Evolutionary conservation across 495 filamentous ascomycete genomes (phyloP).

Genomic region (Geopyxis carbonaria): DNA sequence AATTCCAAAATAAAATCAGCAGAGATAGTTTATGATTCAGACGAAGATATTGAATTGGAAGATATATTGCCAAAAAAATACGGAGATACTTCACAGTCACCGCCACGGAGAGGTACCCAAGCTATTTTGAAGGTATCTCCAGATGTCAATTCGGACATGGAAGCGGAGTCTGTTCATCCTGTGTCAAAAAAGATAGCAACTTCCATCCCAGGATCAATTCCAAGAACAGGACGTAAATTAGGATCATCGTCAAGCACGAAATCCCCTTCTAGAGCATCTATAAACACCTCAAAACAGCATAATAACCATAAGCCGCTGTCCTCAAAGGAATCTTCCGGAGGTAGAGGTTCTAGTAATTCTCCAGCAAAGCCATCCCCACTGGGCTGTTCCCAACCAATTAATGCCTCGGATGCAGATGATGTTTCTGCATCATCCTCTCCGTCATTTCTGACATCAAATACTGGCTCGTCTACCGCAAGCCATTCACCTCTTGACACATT

Average conservation of each 20-base stretch:
- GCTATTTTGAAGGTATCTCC: conserved; percentile 1
- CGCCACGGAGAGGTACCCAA: not conserved
- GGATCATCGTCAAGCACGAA: too few species aligned
- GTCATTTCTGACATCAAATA: conserved; percentile 12
- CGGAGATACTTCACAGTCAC: not conserved
- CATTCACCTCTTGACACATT: conserved; percentile 18
- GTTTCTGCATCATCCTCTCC: conserved; percentile 18
- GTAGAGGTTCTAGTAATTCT: conserved; percentile 28
- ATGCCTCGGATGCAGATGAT: conserved; percentile 19
- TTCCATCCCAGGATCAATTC: too few species aligned
- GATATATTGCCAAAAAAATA: conserved; percentile 17
- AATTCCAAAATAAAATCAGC: conserved; percentile 40
- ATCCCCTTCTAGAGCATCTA: too few species aligned
- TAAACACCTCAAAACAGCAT: too few species aligned
- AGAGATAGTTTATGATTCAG: conserved; percentile 46
- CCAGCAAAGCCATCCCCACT: conserved; percentile 45
- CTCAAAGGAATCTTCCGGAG: too few species aligned
- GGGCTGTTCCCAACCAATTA: conserved; percentile 42
- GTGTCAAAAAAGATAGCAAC: not conserved
- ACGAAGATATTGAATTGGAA: conserved; percentile 40
- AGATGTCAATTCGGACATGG: conserved; percentile 1
- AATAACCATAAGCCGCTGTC: too few species aligned
- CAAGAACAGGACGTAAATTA: too few species aligned
- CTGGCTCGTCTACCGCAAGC: conserved; percentile 17
- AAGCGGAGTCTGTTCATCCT: not conserved